A percentile compares a stretch with the other conserved stretches of the same genome.
phyloP scores from a whole-genome alignment of 2,329 filamentous ascomycete genomes.

The Colletotrichum sp. region DNA sequence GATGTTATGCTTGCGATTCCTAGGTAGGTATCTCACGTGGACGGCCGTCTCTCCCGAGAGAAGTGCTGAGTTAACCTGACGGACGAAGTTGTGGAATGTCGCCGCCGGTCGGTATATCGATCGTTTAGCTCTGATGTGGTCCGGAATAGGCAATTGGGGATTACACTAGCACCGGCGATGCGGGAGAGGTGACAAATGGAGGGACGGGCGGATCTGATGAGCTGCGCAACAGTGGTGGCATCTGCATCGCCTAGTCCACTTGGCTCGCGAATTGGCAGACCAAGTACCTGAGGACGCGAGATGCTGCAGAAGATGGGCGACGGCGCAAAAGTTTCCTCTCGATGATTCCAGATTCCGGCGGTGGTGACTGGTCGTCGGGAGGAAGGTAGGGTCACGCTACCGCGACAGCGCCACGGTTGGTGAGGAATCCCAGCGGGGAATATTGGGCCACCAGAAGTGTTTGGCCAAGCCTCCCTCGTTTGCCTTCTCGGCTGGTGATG shows the following conservation, averaged over 20 bases:
- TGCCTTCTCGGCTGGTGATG: neutral
- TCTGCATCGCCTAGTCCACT: neutral
- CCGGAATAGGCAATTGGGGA: neutral
- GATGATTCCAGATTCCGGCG: neutral
- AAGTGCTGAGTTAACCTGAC: neutral
- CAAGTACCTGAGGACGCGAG: neutral
- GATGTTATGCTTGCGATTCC: neutral
- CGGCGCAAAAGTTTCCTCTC: neutral
- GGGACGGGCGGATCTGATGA: neutral
- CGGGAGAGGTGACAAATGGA: neutral
- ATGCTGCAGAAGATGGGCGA: neutral
- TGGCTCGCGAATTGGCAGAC: neutral
- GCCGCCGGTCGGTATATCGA: neutral
- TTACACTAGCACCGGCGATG: neutral
- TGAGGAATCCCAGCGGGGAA: neutral
- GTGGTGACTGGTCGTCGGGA: neutral
- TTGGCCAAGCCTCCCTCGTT: neutral
- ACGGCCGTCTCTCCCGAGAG: neutral
- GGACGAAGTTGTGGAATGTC: neutral
- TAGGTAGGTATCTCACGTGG: neutral
- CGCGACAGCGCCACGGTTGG: neutral
- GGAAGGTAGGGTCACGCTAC: neutral
- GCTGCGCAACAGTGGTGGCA: neutral
- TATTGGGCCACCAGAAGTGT: neutral
- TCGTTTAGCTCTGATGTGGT: neutral